Evolutionary conservation across 768 basidiomycete species (phyloP).

Genomic region (Calocera viscosa): DNA sequence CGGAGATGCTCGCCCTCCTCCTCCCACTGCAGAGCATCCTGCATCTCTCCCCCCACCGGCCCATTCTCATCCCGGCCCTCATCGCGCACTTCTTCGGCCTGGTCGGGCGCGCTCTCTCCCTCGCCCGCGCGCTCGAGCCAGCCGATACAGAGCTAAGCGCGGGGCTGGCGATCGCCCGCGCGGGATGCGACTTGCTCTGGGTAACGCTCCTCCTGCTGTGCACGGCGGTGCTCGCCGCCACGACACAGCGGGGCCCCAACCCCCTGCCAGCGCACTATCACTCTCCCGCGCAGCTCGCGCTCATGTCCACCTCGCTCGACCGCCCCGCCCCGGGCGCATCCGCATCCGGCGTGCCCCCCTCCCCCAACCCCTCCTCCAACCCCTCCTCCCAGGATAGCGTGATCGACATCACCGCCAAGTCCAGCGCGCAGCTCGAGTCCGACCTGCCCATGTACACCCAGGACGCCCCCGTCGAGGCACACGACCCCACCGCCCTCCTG

Average conservation of each 20-base stretch:
- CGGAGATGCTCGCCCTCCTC: not conserved
- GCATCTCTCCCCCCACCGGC: slow-evolving; percentile 13
- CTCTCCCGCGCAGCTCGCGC: not conserved
- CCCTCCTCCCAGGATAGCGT: not conserved
- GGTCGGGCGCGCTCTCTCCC: not conserved
- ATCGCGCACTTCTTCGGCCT: not conserved
- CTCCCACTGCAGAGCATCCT: slow-evolving; percentile 9
- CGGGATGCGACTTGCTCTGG: not conserved
- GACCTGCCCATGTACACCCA: not conserved
- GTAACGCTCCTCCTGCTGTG: not conserved
- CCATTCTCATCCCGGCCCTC: not conserved
- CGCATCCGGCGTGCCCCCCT: not conserved
- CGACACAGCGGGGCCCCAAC: not conserved
- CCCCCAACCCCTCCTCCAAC: not conserved
- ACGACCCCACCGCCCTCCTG: not conserved
- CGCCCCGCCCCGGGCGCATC: not conserved
- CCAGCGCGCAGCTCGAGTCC: not conserved
- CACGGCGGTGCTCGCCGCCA: not conserved
- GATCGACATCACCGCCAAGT: not conserved
- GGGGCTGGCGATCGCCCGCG: not conserved
- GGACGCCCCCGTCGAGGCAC: not conserved
- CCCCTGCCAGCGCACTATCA: not conserved
- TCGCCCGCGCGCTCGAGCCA: not conserved
- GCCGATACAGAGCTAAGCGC: not conserved
- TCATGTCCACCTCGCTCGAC: not conserved